Conservation (phyloP, 139 green algal genomes). For the Tetradesmus lagerheimii region DNA sequence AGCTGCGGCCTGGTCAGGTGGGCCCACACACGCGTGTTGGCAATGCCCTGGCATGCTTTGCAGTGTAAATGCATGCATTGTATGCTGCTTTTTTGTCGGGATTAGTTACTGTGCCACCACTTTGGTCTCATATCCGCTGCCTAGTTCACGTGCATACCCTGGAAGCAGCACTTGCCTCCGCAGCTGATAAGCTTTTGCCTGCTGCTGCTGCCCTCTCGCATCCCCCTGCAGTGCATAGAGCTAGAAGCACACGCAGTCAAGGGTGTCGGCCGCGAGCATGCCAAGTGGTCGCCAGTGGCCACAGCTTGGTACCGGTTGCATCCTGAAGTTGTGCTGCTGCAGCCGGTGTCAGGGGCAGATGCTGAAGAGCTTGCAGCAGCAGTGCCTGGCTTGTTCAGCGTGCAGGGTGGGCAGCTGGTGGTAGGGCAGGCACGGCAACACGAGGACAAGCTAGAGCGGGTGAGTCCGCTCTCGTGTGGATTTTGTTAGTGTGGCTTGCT, state of each 20-base stretch:
- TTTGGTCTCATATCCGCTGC: too few species aligned
- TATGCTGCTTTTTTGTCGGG: too few species aligned
- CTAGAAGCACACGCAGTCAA: slow-evolving; percentile 94
- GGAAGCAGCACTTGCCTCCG: too few species aligned
- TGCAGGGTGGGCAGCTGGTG: slow-evolving; percentile 45
- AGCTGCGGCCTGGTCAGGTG: slow-evolving; percentile 83
- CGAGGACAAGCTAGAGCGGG: slow-evolving; percentile 75
- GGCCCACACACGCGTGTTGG: not conserved
- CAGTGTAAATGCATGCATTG: too few species aligned
- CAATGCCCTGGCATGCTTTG: too few species aligned
- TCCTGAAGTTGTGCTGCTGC: slow-evolving; percentile 85
- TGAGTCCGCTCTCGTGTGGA: slow-evolving; percentile 6
- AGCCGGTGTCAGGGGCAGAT: slow-evolving; percentile 52
- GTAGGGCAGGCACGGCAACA: slow-evolving; percentile 54
- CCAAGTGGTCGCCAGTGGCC: slow-evolving; percentile 98
- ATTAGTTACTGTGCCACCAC: too few species aligned
- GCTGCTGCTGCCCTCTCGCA: not conserved
- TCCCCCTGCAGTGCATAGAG: slow-evolving; percentile 79
- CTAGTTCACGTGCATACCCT: too few species aligned
- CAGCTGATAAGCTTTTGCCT: too few species aligned
- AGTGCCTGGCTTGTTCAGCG: slow-evolving; percentile 67
- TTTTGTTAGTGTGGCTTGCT: too few species aligned
- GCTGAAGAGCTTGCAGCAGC: slow-evolving; percentile 67
- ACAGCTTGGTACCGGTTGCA: slow-evolving; percentile 95
- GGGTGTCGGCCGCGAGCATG: slow-evolving; percentile 92